These are phyloP conservation scores for Stephanodiscus minutulus DNA, from an alignment of 108 stramenopile species.

Conservation along the genomic window DNA sequence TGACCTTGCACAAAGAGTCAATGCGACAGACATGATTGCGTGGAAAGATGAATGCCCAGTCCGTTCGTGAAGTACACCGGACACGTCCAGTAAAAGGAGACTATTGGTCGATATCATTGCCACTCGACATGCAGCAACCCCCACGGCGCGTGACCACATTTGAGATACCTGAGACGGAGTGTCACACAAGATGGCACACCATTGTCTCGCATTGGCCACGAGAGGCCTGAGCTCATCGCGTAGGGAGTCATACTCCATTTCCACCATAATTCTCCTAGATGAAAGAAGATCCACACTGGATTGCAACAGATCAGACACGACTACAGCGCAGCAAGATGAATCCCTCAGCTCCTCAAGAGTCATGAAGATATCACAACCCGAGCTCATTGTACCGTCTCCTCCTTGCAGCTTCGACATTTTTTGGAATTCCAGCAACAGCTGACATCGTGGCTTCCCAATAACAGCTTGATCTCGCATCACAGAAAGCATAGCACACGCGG, in stretches of 20 bases:
- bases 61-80: slow-evolving; percentile 48
- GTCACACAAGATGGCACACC: slow-evolving; percentile 41
- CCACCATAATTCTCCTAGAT: slow-evolving; percentile 7
- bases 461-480: slow-evolving; percentile 24
- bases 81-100: slow-evolving; percentile 42
- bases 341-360: slow-evolving; percentile 31
- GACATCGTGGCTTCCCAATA: not conserved
- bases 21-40: slow-evolving; percentile 39
- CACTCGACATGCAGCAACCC: slow-evolving; percentile 26
- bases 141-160: slow-evolving; percentile 46
- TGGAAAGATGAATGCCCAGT: slow-evolving; percentile 31
- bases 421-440: slow-evolving; percentile 40
- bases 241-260: slow-evolving; percentile 19
- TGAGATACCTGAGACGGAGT: slow-evolving; percentile 26
- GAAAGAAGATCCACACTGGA: slow-evolving; percentile 28
- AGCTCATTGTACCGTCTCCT: not conserved
- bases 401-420: slow-evolving; percentile 35
- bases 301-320: slow-evolving; percentile 29
- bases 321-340: slow-evolving; percentile 20
- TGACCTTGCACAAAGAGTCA: slow-evolving; percentile 40
- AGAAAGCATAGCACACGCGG: slow-evolving; percentile 43
- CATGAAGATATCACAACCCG: slow-evolving; percentile 30
- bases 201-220: slow-evolving; percentile 37
- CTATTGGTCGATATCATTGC: slow-evolving; percentile 34
- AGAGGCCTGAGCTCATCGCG: slow-evolving; percentile 25